Evolutionary conservation across 768 basidiomycete genomes (phyloP), one percentile per base, ranked within the genome.

Genomic region (Xerocomellus chrysenteron): DNA sequence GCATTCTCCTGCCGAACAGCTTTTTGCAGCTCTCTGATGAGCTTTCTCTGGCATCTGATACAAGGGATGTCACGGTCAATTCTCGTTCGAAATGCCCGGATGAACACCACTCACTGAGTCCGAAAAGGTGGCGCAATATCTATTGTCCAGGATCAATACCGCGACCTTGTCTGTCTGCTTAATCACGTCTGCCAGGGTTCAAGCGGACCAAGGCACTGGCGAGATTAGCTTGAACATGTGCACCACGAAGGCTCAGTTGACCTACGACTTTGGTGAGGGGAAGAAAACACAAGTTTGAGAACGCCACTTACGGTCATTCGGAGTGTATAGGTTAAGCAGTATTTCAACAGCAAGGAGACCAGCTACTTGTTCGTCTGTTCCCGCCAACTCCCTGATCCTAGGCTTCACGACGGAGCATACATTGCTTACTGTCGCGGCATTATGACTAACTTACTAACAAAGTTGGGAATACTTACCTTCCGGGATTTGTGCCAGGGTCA

Each of bases 271-370:
- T 21, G 21, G 21, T 21, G 21, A 21, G 21, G 21, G 8, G 26
- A 33, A 2, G 41, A 33, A 2, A 37, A 17, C 4, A 5, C 14
- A 13, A n/a, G 13, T 36, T 4, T 8, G 35, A 40, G 2, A 47
- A 19, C 3, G 13, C 2, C 45, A 58, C 66, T 21, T n/a, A 0
- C 1, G 2, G 2, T 57, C 32, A 5, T 17, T 12, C 11, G 16
- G 32, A n/a, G 59, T 39, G 3, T 56, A 58, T 4, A 66, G 40
- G 6, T 37, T 50, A 33, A 67, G 58, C 5, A 51, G 37, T 49
- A 67, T 56, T 28, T 67, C 65, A 3, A 64, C 58, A n/a, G 67
- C 62, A 7, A 68, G 55, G 21, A 51, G 54, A 36, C 67, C 65
- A 21, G 66, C 39, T 4, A 3, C 26, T 8, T 55, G 40, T 28